Base-by-base conservation (phyloP, 345 rosid species). In the Turritis glabra region DNA sequence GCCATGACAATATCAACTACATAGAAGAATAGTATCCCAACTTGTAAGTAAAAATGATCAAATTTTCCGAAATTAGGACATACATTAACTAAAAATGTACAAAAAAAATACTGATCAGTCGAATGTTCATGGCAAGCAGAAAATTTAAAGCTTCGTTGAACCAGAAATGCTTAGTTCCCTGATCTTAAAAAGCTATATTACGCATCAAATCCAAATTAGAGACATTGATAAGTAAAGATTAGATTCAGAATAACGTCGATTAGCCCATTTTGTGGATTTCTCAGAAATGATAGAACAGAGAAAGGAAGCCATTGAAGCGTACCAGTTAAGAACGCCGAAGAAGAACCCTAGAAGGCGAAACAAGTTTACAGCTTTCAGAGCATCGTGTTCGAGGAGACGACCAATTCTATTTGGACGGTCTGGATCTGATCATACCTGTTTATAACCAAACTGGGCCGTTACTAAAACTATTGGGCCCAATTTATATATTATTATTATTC, bases 301-400 rank as follows among this genome's bases (percentile, higher is more conserved):
- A 54, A 23, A 35, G 4, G 17, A 4, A 51, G 15, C 22, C 37
- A n/a, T 40, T 17, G 38, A 40, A 6, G 18, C 59, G 57, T 66
- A 74, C 78, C 72, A 65, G 72, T 29, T 15, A 30, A 15, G 0
- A 54, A 53, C 46, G 56, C 46, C 13, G 26, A 23, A 1, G 66
- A 65, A 43, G 58, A 64, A 46, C 66, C 40, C 59, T 65, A 17
- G 30, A 56, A 54, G 65, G 30, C 47, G 58, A n/a, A 23, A 33
- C 7, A 33, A 9, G 77, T 33, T 74, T 23, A 38, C 76, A 41
- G 68, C 57, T 64, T 46, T 35, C 48, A 44, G 77, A 65, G 65
- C 71, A 44, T 64, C 46, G 27, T 48, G 29, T 50, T 50, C 14
- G 17, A 51, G 54, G 54, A 50, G 54, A 21, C 0, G 9, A 19